phyloP scores from a whole-genome alignment of 75 land plant species.

The Cupressus sempervirens region DNA sequence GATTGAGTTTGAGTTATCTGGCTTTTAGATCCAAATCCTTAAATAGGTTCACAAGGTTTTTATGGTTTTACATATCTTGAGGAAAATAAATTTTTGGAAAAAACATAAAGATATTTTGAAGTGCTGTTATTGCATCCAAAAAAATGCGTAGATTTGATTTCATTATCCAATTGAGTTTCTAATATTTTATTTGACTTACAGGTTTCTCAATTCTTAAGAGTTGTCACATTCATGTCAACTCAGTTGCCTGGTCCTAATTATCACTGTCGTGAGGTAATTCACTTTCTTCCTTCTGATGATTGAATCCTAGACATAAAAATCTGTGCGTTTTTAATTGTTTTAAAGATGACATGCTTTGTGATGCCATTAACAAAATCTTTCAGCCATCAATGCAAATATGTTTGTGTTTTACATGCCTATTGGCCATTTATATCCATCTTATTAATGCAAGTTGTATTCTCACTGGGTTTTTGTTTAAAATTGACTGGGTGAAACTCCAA shows the following conservation, averaged over 20 bases:
- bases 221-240: conserved; percentile 84
- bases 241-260: conserved; percentile 99
- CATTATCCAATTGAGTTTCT: background rate
- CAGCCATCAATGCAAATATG: background rate
- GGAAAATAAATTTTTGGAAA: background rate
- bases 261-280: conserved; percentile 91
- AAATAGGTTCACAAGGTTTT: background rate
- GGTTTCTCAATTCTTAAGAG: conserved; percentile 77
- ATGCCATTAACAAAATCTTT: background rate
- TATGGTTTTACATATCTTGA: background rate
- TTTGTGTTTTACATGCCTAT: background rate
- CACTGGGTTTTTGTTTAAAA: background rate
- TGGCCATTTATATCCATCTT: background rate
- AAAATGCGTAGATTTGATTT: background rate
- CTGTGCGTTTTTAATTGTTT: background rate
- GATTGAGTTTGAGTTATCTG: background rate
- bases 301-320: background rate
- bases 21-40: background rate
- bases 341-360: background rate
- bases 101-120: background rate
- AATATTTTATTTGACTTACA: conserved; percentile 17
- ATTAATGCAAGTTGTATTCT: background rate
- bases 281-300: background rate
- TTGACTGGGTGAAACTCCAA: background rate
- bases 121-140: background rate